phyloP scores from a whole-genome alignment of 2,329 filamentous ascomycete species.

The Zymoseptoria crescenta region DNA sequence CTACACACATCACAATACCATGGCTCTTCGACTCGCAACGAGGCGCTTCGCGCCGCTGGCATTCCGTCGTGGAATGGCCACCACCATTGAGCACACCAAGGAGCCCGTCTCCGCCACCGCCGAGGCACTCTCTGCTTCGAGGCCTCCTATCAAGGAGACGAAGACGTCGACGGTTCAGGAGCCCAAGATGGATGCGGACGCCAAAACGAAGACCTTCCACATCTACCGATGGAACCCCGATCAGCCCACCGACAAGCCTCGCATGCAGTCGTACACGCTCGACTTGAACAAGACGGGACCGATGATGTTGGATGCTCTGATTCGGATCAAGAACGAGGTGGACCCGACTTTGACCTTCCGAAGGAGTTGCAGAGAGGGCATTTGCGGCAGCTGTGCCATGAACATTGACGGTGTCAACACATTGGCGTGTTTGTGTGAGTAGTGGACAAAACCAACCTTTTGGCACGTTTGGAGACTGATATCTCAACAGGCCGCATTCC shows the following conservation, averaged over 20 bases:
- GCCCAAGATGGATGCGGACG: conserved; percentile 48
- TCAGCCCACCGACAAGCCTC: conserved; percentile 81
- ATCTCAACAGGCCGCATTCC: conserved; percentile 78
- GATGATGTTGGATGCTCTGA: conserved; percentile 94
- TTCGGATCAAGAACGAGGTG: conserved; percentile 98
- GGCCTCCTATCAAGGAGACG: conserved; percentile 36
- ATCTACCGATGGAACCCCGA: conserved; percentile 99
- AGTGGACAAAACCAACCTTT: background rate
- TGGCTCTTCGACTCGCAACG: conserved; percentile 31
- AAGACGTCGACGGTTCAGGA: conserved; percentile 56
- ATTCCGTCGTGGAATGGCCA: conserved; percentile 31
- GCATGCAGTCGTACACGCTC: conserved; percentile 89
- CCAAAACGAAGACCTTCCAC: conserved; percentile 86
- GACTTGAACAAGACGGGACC: conserved; percentile 98
- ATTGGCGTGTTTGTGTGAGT: conserved; percentile 90
- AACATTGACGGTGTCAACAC: conserved; percentile 99
- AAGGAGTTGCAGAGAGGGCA: conserved; percentile 92
- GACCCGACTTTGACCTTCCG: conserved; percentile 96
- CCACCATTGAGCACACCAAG: conserved; percentile 28
- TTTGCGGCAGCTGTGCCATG: conserved; percentile 98
- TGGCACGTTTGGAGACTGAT: conserved; percentile 5
- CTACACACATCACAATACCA: conserved; percentile 17
- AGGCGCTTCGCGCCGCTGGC: conserved; percentile 29
- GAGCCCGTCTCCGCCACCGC: conserved; percentile 25
- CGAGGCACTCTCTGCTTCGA: conserved; percentile 27